A percentile compares a stretch with the other conserved stretches of the same genome.
Evolutionary conservation across 2,329 filamentous ascomycete species (phyloP).

Genomic region (Claviceps africana): DNA sequence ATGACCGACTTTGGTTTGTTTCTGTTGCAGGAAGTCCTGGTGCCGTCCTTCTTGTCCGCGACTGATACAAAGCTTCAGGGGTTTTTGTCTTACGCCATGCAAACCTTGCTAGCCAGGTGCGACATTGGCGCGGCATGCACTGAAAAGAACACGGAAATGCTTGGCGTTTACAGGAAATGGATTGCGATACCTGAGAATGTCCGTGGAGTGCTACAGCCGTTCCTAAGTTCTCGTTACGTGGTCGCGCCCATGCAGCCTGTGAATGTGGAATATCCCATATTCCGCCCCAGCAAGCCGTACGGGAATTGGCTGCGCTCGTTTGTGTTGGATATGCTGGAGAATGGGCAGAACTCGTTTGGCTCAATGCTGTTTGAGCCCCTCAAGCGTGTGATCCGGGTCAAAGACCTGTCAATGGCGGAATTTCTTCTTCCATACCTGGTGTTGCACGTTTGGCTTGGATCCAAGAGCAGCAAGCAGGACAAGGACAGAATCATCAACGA

Average conservation of each 20-base stretch:
- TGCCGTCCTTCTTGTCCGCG: constrained; percentile 81
- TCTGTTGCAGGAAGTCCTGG: constrained; percentile 72
- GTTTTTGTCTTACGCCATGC: constrained; percentile 88
- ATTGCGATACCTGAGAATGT: constrained; percentile 60
- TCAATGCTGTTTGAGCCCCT: constrained; percentile 68
- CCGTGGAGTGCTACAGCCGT: constrained; percentile 73
- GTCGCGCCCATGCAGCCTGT: constrained; percentile 48
- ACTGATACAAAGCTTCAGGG: constrained; percentile 80
- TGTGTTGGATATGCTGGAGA: constrained; percentile 68
- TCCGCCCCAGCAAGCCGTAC: constrained; percentile 53
- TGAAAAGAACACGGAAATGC: constrained; percentile 23
- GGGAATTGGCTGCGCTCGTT: constrained; percentile 70
- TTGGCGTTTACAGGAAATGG: constrained; percentile 60
- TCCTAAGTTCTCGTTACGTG: constrained; percentile 70
- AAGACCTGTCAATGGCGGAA: constrained; percentile 72
- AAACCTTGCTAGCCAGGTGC: constrained; percentile 70
- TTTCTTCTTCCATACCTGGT: constrained; percentile 83
- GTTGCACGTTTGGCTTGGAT: constrained; percentile 67
- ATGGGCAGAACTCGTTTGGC: constrained; percentile 60
- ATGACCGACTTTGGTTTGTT: constrained; percentile 76
- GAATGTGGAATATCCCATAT: constrained; percentile 62
- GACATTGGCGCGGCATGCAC: constrained; percentile 49
- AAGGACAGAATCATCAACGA: constrained; percentile 56
- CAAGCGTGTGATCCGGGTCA: constrained; percentile 67
- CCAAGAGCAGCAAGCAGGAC: constrained; percentile 44